Conservation (phyloP, 441 rosid genomes). For the Bocquillonia castaneifolia region DNA sequence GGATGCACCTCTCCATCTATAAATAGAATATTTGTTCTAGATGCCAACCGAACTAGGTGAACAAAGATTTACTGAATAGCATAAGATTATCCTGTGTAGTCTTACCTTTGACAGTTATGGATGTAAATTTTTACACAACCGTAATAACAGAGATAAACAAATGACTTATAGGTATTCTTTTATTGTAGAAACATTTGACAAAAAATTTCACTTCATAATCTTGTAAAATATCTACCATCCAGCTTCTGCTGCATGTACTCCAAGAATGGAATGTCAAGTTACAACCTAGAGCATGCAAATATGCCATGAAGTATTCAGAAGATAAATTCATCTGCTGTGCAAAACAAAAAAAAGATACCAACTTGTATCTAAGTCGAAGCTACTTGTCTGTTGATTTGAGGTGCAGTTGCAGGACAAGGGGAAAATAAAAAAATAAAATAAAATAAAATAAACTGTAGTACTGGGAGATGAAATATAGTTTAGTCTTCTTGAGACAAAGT, state of each 20-base stretch:
- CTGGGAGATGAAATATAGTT: background rate
- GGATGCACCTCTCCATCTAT: background rate
- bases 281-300: background rate
- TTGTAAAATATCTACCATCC: background rate
- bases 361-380: background rate
- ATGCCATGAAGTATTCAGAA: background rate
- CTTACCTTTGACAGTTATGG: constrained; percentile 3
- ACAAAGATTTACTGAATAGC: background rate
- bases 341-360: background rate
- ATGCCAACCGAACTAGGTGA: background rate
- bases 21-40: background rate
- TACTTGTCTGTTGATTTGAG: background rate
- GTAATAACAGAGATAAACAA: background rate
- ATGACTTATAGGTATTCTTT: background rate
- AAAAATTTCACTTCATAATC: background rate
- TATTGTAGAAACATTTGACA: background rate
- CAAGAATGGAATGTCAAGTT: background rate
- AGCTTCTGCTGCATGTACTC: background rate
- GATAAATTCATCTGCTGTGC: background rate
- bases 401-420: background rate
- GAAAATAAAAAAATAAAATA: constrained; percentile 11
- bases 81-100: background rate
- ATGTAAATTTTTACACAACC: background rate
- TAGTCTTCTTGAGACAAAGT: constrained; percentile 16
- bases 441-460: background rate